Percentiles rank a stretch among this genome's conserved stretches.
phyloP scores from a whole-genome alignment of 2,329 filamentous ascomycete genomes.

The Geosmithia morbida region DNA sequence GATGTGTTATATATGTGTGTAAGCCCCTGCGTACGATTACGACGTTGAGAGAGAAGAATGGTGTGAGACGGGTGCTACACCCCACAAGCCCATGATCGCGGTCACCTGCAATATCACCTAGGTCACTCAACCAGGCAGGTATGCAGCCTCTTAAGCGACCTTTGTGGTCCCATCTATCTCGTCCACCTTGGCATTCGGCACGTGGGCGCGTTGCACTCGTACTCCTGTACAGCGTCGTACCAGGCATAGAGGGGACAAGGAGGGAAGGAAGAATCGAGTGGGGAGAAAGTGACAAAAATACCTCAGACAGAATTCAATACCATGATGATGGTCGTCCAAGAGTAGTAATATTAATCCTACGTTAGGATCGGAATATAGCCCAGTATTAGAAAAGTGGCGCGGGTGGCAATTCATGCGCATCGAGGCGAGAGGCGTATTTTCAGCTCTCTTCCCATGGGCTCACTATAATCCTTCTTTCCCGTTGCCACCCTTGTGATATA shows the following conservation, averaged over 20 bases:
- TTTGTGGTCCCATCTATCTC: neutral
- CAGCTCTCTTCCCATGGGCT: neutral
- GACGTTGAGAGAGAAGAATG: too few relatives aligned
- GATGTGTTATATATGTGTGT: too few relatives aligned
- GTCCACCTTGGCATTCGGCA: neutral
- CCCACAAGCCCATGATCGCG: neutral
- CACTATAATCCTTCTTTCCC: neutral
- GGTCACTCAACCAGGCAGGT: neutral
- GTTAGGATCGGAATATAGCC: too few relatives aligned
- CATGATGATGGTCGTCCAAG: too few relatives aligned
- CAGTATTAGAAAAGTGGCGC: too few relatives aligned
- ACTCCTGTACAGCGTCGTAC: neutral
- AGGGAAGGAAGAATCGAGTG: neutral
- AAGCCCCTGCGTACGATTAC: too few relatives aligned
- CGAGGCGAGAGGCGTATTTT: neutral
- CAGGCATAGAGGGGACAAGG: neutral
- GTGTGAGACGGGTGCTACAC: neutral
- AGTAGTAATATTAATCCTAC: too few relatives aligned
- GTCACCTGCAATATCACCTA: neutral
- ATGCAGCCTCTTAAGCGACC: neutral
- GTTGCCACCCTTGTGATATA: neutral
- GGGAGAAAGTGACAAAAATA: neutral
- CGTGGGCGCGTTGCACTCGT: neutral
- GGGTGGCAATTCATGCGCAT: neutral
- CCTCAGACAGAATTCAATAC: neutral